Base-by-base conservation (phyloP, 2,329 filamentous ascomycete species). In the Phyllosticta paracitricarpa region DNA sequence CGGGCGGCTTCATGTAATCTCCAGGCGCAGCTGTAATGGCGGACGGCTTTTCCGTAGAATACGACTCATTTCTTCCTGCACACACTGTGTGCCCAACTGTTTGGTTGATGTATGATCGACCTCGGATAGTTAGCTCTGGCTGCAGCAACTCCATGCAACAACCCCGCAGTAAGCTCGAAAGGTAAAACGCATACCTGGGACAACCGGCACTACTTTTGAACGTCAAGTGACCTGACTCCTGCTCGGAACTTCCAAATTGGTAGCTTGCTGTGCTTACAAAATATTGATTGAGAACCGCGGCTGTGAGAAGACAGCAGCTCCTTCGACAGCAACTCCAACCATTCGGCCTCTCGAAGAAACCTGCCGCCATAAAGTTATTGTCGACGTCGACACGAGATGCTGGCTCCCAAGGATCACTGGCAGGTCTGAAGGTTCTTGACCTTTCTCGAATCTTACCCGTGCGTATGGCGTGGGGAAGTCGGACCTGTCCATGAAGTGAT, bases 341-440 rank as follows among this genome's bases (percentile, higher is more conserved):
- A 10, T 19, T 9, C 19, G 12, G 17, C 8, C 48, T 17, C n/a
- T 55, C 1, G 17, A 22, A 24, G 17, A 22, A 24, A 24, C n/a
- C 3, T 9, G 8, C 26, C 8, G 26, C 19, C 22, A 9, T 19
- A 12, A 57, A 54, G 26, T 19, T 30, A 12, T 7, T 57, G 26
- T 33, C 59, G 22, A 52, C 59, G 1, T 17, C 48, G 12, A 14
- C 19, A n/a, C 24, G 56, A 4, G 10, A 12, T 17, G 22, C 17
- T 1, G 12, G 33, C 2, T 54, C 48, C 3, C 12, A 19, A 7
- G 61, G 57, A 14, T 33, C 57, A 14, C 35, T 62, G n/a, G 10
- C 19, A 30, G 61, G 61, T 9, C 30, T 62, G 12, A 62, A 59
- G 26, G n/a, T 62, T n/a, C 28, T 62, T 17, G 57, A 62, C 28